Conservation (phyloP, 2,329 filamentous ascomycete species). For the Aspergillus floridensis region DNA sequence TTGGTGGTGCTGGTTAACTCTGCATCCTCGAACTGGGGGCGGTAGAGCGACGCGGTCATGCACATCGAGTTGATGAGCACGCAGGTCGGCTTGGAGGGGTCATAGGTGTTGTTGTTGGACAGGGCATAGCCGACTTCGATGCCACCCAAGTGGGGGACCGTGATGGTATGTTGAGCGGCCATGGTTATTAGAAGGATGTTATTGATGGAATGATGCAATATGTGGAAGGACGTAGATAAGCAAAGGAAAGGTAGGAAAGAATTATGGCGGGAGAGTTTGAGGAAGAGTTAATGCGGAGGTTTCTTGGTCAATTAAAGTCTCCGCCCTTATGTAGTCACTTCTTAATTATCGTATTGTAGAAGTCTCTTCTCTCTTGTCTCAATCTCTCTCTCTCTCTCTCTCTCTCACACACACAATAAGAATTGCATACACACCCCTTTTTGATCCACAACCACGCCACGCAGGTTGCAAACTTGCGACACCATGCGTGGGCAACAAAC, state of each 20-base stretch:
- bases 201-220: neutral
- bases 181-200: conserved; percentile 11
- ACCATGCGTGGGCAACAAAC: neutral
- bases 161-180: conserved; percentile 34
- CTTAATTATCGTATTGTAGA: neutral
- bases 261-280: neutral
- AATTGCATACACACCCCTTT: neutral
- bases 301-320: neutral
- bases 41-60: conserved; percentile 48
- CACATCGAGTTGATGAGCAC: conserved; percentile 54
- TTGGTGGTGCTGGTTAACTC: conserved; percentile 43
- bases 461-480: neutral
- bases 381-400: neutral
- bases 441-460: too few species aligned
- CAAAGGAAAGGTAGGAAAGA: neutral
- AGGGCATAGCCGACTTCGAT: conserved; percentile 50
- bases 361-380: neutral
- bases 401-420: neutral
- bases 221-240: neutral
- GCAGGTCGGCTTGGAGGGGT: conserved; percentile 52
- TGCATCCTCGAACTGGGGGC: conserved; percentile 38
- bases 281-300: neutral
- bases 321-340: neutral
- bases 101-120: conserved; percentile 39
- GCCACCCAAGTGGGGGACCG: conserved; percentile 51